Evolutionary conservation across 169 alveolate genomes (phyloP), one percentile per base, ranked within the genome.

Genomic region (Plasmodium berghei): DNA sequence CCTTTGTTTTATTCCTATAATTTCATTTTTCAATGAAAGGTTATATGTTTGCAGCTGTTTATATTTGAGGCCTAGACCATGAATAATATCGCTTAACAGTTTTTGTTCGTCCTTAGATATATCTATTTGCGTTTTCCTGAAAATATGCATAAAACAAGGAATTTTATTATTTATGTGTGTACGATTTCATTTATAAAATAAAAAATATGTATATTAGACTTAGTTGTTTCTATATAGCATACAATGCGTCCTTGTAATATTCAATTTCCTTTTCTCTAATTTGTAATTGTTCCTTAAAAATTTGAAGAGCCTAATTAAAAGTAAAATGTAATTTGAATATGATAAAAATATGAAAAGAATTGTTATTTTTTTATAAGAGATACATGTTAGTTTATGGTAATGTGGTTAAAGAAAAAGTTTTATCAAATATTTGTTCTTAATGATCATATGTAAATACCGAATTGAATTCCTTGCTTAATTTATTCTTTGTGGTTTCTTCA

Each of bases 241-340:
- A 80, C 90, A 80, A 59, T 66, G 90, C 72, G 34, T 80, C 83
- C 63, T 67, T 80, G 67, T 80, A 80, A 48, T 80, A 80, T 80
- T 80, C 90, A 58, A 83, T 80, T 80, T 80, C 90, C 90, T 80
- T 80, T 66, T 80, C 90, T 34, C 90, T 80, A 80, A 80, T 80
- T 80, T 80, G 90, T 26, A 80, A 22, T 49, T 80, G 90, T 18
- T 80, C 90, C 49, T 80, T 80, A 66, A 80, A 80, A 18, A 80
- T 80, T 80, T 80, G 90, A 42, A 80, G 69, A 22, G 83, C 90
- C 90, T 80, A 62, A 55, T 24, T 45, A 66, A 61, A 72, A 45
- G 49, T 20, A 64, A n/a, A 77, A 10, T 8, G 12, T 42, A 20
- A 46, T 46, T 52, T 34, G 6, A 34, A 34, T 34, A 34, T 34